Percentiles rank a stretch among this genome's conserved stretches.
Evolutionary conservation across 1,284 basidiomycete species (phyloP).

Genomic region (Tremellales sp.): DNA sequence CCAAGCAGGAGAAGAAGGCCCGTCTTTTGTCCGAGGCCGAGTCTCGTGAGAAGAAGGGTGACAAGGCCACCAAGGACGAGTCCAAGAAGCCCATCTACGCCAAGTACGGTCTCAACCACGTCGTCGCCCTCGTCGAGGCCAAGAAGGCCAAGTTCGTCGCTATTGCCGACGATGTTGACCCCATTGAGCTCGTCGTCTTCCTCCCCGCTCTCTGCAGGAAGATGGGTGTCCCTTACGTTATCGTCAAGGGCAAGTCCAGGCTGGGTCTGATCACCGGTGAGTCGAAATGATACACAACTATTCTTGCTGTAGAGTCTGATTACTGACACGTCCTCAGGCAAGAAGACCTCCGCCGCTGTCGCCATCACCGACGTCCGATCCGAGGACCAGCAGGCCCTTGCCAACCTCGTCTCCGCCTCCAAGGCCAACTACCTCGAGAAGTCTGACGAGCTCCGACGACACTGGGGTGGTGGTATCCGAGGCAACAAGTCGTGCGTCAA

Average conservation of each 20-base stretch:
- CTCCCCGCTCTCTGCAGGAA: constrained; percentile 96
- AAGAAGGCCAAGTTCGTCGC: constrained; percentile 97
- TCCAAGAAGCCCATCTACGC: constrained; percentile 90
- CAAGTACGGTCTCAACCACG: constrained; percentile 97
- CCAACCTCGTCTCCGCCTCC: constrained; percentile 85
- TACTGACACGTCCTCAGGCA: constrained; percentile 85
- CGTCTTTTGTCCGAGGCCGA: constrained; percentile 79
- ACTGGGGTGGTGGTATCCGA: constrained; percentile 95
- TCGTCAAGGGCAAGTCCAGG: constrained; percentile 95
- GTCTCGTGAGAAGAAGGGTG: constrained; percentile 56
- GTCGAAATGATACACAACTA: neutral
- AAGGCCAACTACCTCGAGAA: constrained; percentile 99
- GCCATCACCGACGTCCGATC: constrained; percentile 89
- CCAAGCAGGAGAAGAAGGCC: constrained; percentile 96
- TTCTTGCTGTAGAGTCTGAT: neutral
- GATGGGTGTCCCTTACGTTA: constrained; percentile 97
- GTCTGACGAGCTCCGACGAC: constrained; percentile 83
- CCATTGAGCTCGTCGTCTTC: constrained; percentile 97
- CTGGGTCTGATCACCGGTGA: constrained; percentile 58
- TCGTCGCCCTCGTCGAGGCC: constrained; percentile 88
- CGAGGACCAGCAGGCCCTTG: constrained; percentile 90
- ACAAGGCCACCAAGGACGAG: constrained; percentile 55
- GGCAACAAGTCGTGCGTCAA: constrained; percentile 67
- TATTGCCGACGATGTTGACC: constrained; percentile 98
- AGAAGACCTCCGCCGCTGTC: constrained; percentile 93